These are phyloP conservation scores for Nephelium lappaceum DNA, from an alignment of 345 rosid species.

Conservation along the genomic window DNA sequence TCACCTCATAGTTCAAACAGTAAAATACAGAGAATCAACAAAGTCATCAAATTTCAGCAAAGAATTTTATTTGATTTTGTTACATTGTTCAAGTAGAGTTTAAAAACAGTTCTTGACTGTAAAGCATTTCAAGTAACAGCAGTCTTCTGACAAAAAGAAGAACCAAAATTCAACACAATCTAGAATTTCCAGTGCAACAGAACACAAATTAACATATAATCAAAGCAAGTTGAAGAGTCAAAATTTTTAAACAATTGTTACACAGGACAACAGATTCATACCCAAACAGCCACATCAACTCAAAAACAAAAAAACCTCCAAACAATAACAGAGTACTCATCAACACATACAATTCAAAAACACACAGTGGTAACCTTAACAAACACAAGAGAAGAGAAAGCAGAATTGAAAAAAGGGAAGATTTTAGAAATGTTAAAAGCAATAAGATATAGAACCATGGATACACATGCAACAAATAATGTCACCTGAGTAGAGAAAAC, in stretches of 20 bases:
- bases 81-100: too few relatives aligned
- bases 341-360: slow-evolving; percentile 12
- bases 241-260: not conserved
- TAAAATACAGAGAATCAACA: not conserved
- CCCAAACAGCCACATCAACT: not conserved
- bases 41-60: too few relatives aligned
- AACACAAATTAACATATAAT: not conserved
- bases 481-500: not conserved
- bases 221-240: not conserved
- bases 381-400: not conserved
- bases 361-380: slow-evolving; percentile 16
- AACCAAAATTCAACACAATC: not conserved
- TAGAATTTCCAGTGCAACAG: not conserved
- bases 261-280: slow-evolving; percentile 3
- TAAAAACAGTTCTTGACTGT: too few relatives aligned
- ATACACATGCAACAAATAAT: slow-evolving; percentile 2
- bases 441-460: not conserved
- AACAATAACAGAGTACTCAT: not conserved
- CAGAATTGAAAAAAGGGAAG: not conserved
- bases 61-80: too few relatives aligned
- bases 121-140: not conserved
- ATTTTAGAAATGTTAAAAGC: not conserved
- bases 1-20: not conserved
- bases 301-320: not conserved
- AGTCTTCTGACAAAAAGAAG: not conserved